These are phyloP conservation scores for Chenopodium berlandieri DNA, from an alignment of 148 eudicot genomes.

Conservation along the genomic window DNA sequence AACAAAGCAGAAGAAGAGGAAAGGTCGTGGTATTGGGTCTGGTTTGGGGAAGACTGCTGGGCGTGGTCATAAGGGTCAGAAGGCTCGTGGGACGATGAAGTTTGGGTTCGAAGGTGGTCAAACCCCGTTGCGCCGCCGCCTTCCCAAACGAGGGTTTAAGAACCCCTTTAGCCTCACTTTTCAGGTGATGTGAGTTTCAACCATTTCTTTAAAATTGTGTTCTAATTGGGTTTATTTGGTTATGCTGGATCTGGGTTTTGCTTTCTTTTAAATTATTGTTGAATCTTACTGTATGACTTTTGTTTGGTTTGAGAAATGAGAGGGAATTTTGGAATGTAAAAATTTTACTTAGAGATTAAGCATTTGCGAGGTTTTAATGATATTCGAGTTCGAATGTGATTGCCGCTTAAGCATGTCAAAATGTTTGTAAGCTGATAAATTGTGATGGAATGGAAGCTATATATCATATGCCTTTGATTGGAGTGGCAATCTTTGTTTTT, in stretches of 20 bases:
- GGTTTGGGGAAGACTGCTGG: conserved; percentile 97
- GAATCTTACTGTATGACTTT: too few species aligned
- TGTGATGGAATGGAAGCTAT: not conserved
- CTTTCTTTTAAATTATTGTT: too few species aligned
- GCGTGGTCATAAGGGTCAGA: conserved; percentile 96
- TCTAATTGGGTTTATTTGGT: too few species aligned
- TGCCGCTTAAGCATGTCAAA: not conserved
- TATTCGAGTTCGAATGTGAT: not conserved
- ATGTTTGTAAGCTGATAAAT: too few species aligned
- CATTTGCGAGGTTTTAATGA: not conserved
- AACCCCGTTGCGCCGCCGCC: conserved; percentile 72
- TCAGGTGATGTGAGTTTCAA: conserved; percentile 46
- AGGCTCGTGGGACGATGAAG: conserved; percentile 82
- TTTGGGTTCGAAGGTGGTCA: conserved; percentile 97
- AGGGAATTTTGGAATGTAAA: not conserved
- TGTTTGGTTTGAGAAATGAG: not conserved
- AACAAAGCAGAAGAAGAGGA: conserved; percentile 80
- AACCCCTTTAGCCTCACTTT: conserved; percentile 81
- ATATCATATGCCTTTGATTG: not conserved
- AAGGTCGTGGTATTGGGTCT: conserved; percentile 96
- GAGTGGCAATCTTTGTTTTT: not conserved
- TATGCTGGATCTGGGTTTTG: not conserved
- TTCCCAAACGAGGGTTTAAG: conserved; percentile 86
- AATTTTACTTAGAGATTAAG: too few species aligned
- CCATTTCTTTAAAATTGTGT: not conserved